Percentiles rank a stretch among this genome's conserved stretches.
Evolutionary conservation across 1,284 basidiomycete genomes (phyloP).

Genomic region (Cerioporus squamosus): DNA sequence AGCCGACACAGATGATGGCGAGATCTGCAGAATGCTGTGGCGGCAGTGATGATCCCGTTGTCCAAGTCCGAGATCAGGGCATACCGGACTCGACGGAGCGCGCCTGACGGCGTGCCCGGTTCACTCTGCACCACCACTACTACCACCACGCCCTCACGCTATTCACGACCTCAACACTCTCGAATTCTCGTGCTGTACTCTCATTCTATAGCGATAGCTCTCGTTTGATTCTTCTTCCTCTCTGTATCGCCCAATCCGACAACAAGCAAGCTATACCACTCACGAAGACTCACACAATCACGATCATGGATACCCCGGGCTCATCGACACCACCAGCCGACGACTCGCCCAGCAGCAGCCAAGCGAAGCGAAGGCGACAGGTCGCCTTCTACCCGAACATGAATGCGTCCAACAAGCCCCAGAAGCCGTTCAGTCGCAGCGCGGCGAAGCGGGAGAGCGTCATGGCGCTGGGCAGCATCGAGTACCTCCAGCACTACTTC

Average conservation of each 20-base stretch:
- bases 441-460: constrained; percentile 88
- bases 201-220: background rate
- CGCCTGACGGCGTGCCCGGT: constrained; percentile 11
- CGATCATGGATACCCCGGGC: constrained; percentile 22
- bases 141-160: constrained; percentile 15
- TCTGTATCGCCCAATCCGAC: background rate
- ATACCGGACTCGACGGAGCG: too few relatives aligned
- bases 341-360: constrained; percentile 36
- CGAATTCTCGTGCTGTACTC: constrained; percentile 1
- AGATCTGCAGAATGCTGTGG: constrained; percentile 9
- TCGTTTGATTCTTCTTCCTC: background rate
- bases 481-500: constrained; percentile 88
- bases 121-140: constrained; percentile 22
- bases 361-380: constrained; percentile 44
- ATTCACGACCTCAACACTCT: constrained; percentile 7
- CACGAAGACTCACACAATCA: background rate
- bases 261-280: background rate
- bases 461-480: constrained; percentile 85
- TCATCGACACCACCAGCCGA: constrained; percentile 11
- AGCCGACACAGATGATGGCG: background rate
- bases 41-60: constrained; percentile 3
- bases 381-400: constrained; percentile 78
- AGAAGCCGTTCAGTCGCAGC: constrained; percentile 83
- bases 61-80: too few relatives aligned
- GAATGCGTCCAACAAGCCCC: constrained; percentile 68